Base-by-base conservation (phyloP, 129 eudicot genomes). In the Flaveria ramosissima region DNA sequence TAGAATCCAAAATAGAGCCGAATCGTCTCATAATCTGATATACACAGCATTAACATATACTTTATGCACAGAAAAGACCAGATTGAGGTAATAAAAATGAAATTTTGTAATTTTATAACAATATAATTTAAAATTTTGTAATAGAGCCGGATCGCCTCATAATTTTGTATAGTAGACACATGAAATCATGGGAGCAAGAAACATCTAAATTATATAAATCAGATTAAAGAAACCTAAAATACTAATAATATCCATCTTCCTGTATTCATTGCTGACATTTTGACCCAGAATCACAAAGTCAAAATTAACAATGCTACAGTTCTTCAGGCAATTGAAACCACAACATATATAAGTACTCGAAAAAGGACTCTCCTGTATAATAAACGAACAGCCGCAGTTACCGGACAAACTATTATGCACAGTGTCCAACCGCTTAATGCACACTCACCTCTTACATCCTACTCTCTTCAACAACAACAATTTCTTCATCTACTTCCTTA, bases 351-450 rank as follows among this genome's bases (percentile, higher is more conserved):
- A 52, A 68, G 74, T 77, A 41, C 80, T 43, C 68, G 32, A 75
- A 78, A 60, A 61, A 48, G 66, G 46, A 79, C 72, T 74, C 63
- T 80, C 71, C 80, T 6, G 84, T 80, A 80, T 80, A 80, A 80
- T 63, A 63, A 72, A 72, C 19, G 27, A 71, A n/a, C 76, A 52
- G 62, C 71, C 19, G 71, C 71, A 41, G 71, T 36, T 66, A 17
- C 27, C 27, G 32, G 71, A 80, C 84, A 80, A 48, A 27, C 84
- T 80, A 66, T 80, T 80, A 80, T 80, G 80, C 84, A 80, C 84
- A 80, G 45, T 55, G 80, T 80, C 84, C 84, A 80, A 60, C 84
- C 57, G 75, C 71, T 13, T 80, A 80, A 80, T 45, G 64, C 75
- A 73, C 70, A 66, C 75, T 80, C 79, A 48, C 67, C 56, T 55